phyloP scores from a whole-genome alignment of 75 land plant species.

The Ceratopteris richardii region DNA sequence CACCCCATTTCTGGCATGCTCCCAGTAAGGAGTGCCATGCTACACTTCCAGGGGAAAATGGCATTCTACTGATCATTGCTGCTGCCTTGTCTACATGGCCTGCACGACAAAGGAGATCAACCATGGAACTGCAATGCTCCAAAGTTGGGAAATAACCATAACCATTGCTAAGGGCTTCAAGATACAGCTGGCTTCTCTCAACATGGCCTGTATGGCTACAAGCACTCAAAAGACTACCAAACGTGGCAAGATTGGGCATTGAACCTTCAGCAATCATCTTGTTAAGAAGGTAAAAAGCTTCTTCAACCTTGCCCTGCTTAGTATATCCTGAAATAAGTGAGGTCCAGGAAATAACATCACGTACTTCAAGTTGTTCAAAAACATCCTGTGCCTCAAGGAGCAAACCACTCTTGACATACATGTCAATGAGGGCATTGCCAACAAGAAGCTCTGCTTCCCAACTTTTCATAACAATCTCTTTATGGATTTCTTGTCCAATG shows the following conservation, averaged over 20 bases:
- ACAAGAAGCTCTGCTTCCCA: slow-evolving; percentile 1
- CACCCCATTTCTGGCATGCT: slow-evolving; percentile 22
- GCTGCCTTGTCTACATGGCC: too few species aligned
- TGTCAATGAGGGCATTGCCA: too few species aligned
- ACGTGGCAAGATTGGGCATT: slow-evolving; percentile 22
- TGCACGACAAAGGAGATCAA: slow-evolving; percentile 37
- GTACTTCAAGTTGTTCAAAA: slow-evolving; percentile 14
- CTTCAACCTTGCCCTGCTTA: too few species aligned
- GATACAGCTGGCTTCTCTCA: slow-evolving; percentile 15
- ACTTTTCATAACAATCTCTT: too few species aligned
- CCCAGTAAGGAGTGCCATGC: slow-evolving; percentile 35
- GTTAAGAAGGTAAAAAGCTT: slow-evolving; percentile 13
- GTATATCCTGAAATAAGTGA: too few species aligned
- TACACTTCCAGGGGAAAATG: slow-evolving; percentile 17
- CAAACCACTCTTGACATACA: too few species aligned
- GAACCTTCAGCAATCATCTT: slow-evolving; percentile 14
- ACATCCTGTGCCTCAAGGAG: too few species aligned
- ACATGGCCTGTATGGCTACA: slow-evolving; percentile 32
- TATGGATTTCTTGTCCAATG: too few species aligned
- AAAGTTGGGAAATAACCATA: slow-evolving; percentile 13
- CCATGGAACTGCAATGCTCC: slow-evolving; percentile 35
- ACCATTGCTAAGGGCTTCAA: slow-evolving; percentile 9
- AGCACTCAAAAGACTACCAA: too few species aligned
- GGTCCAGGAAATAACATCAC: too few species aligned
- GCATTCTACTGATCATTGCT: too few species aligned